phyloP scores from a whole-genome alignment of 2,329 filamentous ascomycete genomes.

The Dactylellina sp. region DNA sequence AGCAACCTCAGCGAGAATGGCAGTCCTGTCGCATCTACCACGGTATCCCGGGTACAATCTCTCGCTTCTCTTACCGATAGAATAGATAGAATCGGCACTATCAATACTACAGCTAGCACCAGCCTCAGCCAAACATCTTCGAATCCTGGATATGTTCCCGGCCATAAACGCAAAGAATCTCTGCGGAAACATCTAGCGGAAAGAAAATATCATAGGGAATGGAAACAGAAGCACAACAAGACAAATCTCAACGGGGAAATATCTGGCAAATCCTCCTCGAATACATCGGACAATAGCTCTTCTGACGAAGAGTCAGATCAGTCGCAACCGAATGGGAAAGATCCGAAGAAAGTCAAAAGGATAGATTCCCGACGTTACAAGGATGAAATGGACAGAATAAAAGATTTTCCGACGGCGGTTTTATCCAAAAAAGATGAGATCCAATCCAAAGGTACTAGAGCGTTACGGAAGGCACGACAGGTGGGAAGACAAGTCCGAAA shows the following conservation, averaged over 20 bases:
- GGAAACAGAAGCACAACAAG: slow-evolving; percentile 53
- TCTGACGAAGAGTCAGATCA: slow-evolving; percentile 45
- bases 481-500: slow-evolving; percentile 47
- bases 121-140: slow-evolving; percentile 30
- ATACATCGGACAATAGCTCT: slow-evolving; percentile 37
- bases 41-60: slow-evolving; percentile 49
- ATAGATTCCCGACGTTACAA: slow-evolving; percentile 32
- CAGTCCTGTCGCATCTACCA: slow-evolving; percentile 32
- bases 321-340: slow-evolving; percentile 38
- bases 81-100: slow-evolving; percentile 25
- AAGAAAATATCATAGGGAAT: slow-evolving; percentile 58
- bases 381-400: slow-evolving; percentile 31
- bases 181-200: slow-evolving; percentile 60
- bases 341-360: slow-evolving; percentile 47
- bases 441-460: slow-evolving; percentile 36
- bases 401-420: slow-evolving; percentile 31
- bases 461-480: slow-evolving; percentile 37
- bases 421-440: slow-evolving; percentile 52
- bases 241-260: slow-evolving; percentile 40
- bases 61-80: slow-evolving; percentile 33
- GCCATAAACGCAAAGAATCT: slow-evolving; percentile 56
- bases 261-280: slow-evolving; percentile 52
- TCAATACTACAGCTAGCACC: slow-evolving; percentile 20
- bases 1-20: slow-evolving; percentile 39
- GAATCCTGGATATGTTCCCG: slow-evolving; percentile 15